A percentile compares a stretch with the other conserved stretches of the same genome.
phyloP scores from a whole-genome alignment of 2,329 filamentous ascomycete genomes.

The Ascochyta viciae-villosae region DNA sequence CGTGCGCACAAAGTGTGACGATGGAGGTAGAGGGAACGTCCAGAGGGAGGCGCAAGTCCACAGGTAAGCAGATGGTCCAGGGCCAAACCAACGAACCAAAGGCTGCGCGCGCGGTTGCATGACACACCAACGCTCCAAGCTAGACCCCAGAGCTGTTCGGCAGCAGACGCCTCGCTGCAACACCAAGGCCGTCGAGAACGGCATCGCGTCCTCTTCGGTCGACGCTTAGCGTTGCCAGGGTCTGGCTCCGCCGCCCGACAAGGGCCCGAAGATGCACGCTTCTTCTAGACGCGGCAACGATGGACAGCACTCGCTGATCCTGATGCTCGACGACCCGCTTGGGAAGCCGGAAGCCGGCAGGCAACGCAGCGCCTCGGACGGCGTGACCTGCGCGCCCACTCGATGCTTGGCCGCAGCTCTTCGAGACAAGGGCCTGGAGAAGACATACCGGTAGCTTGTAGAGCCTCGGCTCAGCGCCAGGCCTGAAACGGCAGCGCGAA shows the following conservation, averaged over 20 bases:
- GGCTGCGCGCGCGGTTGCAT: slow-evolving; percentile 35
- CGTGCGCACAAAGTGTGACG: slow-evolving; percentile 12
- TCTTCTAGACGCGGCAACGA: slow-evolving; percentile 24
- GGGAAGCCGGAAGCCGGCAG: slow-evolving; percentile 23
- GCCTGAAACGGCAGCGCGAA: slow-evolving; percentile 4
- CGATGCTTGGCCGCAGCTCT: slow-evolving; percentile 19
- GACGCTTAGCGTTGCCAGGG: slow-evolving; percentile 28
- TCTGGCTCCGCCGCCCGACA: slow-evolving; percentile 22
- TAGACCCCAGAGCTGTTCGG: slow-evolving; percentile 25
- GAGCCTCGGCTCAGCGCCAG: slow-evolving; percentile 21
- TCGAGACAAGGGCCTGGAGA: slow-evolving; percentile 5
- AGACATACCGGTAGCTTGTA: neutral
- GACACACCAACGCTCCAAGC: slow-evolving; percentile 38
- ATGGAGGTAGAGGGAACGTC: slow-evolving; percentile 18
- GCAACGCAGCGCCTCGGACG: slow-evolving; percentile 11
- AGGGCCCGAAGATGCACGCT: slow-evolving; percentile 20
- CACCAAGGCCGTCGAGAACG: slow-evolving; percentile 31
- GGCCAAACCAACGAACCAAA: slow-evolving; percentile 35
- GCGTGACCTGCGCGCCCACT: slow-evolving; percentile 3
- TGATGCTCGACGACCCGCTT: slow-evolving; percentile 21
- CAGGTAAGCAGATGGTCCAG: slow-evolving; percentile 25
- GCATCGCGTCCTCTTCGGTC: slow-evolving; percentile 22
- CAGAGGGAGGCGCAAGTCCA: slow-evolving; percentile 23
- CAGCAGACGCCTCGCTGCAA: slow-evolving; percentile 24
- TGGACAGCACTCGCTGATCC: slow-evolving; percentile 21